Evolutionary conservation across 352 stramenopile genomes (phyloP), one percentile per base, ranked within the genome.

Genomic region (Phytophthora vignae): DNA sequence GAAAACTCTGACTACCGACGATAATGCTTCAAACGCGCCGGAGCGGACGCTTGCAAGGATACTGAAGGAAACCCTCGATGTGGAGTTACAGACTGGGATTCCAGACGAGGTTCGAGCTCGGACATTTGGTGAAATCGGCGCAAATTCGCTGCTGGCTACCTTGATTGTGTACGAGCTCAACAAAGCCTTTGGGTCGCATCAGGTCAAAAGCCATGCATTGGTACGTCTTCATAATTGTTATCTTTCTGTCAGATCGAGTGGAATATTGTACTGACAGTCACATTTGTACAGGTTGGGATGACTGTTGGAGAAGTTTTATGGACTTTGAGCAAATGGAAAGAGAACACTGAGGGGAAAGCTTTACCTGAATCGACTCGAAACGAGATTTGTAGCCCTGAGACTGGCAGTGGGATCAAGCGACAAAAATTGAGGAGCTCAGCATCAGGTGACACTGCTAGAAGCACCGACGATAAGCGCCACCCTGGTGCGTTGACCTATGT

Each of bases 101-200:
- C 38, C n/a, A 17, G 54, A 58, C 15, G 31, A 66, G 11, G 50
- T 69, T 10, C 48, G 22, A 40, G 1, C 29, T 1, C 63, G 36
- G n/a, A 81, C 81, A 14, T 86, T 88, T 53, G 48, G 64, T n/a
- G 70, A 85, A 22, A 8, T 88, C 1, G 85, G 85, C 14, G 82
- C 77, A n/a, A 82, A 90, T 44, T 92, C 85, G 15, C 46, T 92
- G 8, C 40, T 84, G n/a, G 74, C 78, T 22, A 78, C 78, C n/a
- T 55, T 91, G 11, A 66, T 90, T 7, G 64, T 74, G 17, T 81
- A 84, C 63, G 76, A 90, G 36, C 22, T 88, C 10, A 53, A 78
- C 15, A 52, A 71, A 78, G 6, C 38, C 22, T 55, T 77, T 75
- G 29, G 36, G 29, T 6, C 11, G 2, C 25, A 58, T 38, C n/a